Base-by-base conservation (phyloP, 148 eudicot species). In the Dysphania ambrosioides region DNA sequence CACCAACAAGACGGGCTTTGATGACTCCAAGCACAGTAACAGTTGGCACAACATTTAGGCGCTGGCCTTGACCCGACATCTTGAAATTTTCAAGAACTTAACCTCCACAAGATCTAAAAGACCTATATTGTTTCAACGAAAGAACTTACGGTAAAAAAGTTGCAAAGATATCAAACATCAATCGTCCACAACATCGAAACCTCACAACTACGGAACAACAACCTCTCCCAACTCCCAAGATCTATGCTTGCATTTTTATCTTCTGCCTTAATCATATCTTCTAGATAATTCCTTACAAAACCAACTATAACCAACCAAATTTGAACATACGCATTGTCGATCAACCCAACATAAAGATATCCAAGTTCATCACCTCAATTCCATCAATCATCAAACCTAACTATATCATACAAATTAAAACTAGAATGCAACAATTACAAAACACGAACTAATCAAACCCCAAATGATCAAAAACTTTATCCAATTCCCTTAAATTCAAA, bases 11-110 rank as follows among this genome's bases (percentile, higher is more conserved):
- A 72, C 92, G 89, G 24, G 96, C 96, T 78, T 90, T 90, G 56
- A 90, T 83, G 42, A 87, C 92, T 72, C 96, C 96, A 69, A 90
- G 92, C 75, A 90, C 77, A 0, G 96, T 90, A 32, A 90, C 96
- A 42, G 96, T 90, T 10, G 96, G 96, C 8, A 88, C 92, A n/a
- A 90, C 96, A 76, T 78, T 88, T 56, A 88, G 78, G 61, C 92
- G 92, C 79, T 87, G 89, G 73, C 35, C 74, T 71, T 85, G 89
- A 74, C 96, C 92, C 21, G 96, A 81, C 96, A 90, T 90, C 58
- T 80, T 82, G 78, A 18, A 40, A 19, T 61, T 51, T 30, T 0
- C 13, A 36, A 3, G 67, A 34, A 44, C 32, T 71, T 42, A 75
- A 40, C 47, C 76, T 70, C 3, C 49, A 57, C 73, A 76, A 66